phyloP scores from a whole-genome alignment of 306 rosid species.

The Prunus dulcis region DNA sequence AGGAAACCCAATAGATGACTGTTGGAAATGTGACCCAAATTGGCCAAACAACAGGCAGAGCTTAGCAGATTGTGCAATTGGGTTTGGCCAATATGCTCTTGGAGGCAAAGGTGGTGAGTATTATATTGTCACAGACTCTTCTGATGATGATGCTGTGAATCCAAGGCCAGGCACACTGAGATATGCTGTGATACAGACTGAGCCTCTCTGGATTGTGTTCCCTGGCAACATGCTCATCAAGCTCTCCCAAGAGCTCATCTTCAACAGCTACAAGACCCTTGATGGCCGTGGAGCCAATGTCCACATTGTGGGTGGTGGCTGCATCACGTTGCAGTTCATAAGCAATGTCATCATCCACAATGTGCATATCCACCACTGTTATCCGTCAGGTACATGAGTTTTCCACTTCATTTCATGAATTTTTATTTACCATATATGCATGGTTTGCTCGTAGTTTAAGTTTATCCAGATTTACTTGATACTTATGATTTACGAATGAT shows the following conservation, averaged over 20 bases:
- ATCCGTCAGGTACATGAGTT: constrained; percentile 51
- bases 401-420: neutral
- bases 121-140: constrained; percentile 75
- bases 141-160: constrained; percentile 79
- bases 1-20: constrained; percentile 94
- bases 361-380: constrained; percentile 86
- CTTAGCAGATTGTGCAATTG: constrained; percentile 86
- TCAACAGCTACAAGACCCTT: constrained; percentile 81
- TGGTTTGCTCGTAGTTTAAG: neutral
- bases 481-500: neutral
- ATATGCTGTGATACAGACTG: constrained; percentile 67
- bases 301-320: constrained; percentile 92
- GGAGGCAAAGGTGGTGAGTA: constrained; percentile 87
- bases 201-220: constrained; percentile 85
- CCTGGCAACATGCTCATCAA: constrained; percentile 72
- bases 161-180: constrained; percentile 79
- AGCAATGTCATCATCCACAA: constrained; percentile 91
- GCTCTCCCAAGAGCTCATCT: constrained; percentile 83
- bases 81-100: constrained; percentile 91
- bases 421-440: neutral
- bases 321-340: constrained; percentile 85
- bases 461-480: neutral
- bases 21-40: constrained; percentile 97
- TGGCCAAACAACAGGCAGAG: constrained; percentile 89
- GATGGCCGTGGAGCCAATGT: constrained; percentile 98